These are phyloP conservation scores for Fusarium praegraminearum DNA, from an alignment of 2,329 filamentous ascomycete genomes.

Conservation along the genomic window DNA sequence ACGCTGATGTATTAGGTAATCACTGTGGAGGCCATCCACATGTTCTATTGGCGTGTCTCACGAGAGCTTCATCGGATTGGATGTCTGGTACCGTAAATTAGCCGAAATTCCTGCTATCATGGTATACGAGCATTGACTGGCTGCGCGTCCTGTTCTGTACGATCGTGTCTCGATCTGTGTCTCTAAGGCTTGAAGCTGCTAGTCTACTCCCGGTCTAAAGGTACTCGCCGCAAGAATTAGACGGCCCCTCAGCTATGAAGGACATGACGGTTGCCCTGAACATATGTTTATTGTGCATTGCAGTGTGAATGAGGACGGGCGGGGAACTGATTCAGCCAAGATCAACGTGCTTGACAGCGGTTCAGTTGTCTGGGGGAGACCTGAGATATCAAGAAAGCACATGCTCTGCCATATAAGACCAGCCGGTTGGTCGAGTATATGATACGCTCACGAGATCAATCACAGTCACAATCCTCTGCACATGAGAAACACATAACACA, in stretches of 20 bases:
- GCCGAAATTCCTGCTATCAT: constrained; percentile 43
- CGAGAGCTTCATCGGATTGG: constrained; percentile 10
- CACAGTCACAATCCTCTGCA: constrained; percentile 28
- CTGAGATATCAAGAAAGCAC: constrained; percentile 29
- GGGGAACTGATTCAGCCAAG: constrained; percentile 17
- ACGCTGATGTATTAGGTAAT: constrained; percentile 42
- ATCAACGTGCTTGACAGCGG: constrained; percentile 5
- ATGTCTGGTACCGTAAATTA: constrained; percentile 35
- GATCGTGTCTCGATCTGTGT: constrained; percentile 37
- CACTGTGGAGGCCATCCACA: constrained; percentile 14
- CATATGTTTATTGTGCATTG: constrained; percentile 20
- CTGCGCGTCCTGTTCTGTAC: constrained; percentile 20
- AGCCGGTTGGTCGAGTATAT: neutral
- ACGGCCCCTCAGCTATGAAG: constrained; percentile 21
- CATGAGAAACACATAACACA: constrained; percentile 18
- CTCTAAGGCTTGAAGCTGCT: constrained; percentile 33
- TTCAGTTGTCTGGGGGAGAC: constrained; percentile 36
- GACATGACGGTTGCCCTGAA: constrained; percentile 31
- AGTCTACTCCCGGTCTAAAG: constrained; percentile 27
- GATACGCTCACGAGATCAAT: constrained; percentile 39
- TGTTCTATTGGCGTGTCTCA: constrained; percentile 35
- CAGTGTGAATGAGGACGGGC: constrained; percentile 13
- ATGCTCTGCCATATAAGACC: constrained; percentile 19
- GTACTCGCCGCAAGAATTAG: constrained; percentile 12
- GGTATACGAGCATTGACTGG: constrained; percentile 35